Evolutionary conservation across 352 stramenopile genomes (phyloP).

Genomic region (Poterioochromonas sp.): DNA sequence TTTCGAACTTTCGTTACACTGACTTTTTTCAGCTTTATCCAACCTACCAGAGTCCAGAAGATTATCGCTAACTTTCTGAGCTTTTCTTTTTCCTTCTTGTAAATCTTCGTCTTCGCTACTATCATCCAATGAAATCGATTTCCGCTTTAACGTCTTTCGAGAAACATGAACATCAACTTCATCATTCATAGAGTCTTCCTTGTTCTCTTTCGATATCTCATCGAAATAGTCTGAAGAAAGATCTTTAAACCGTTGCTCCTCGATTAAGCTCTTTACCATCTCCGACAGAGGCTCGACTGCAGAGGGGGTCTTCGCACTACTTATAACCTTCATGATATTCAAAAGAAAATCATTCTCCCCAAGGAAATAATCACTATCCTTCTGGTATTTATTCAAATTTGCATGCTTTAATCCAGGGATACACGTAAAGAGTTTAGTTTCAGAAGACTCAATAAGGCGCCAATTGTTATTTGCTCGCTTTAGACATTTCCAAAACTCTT

Average conservation of each 20-base stretch:
- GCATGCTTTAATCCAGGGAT: conserved; percentile 11
- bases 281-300: conserved; percentile 5
- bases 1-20: too few relatives aligned
- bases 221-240: conserved; percentile 14
- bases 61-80: too few relatives aligned
- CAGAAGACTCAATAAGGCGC: conserved; percentile 10
- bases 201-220: conserved; percentile 14
- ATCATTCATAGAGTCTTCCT: too few relatives aligned
- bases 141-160: too few relatives aligned
- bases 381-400: conserved; percentile 18
- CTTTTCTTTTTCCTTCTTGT: too few relatives aligned
- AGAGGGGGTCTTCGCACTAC: conserved; percentile 7
- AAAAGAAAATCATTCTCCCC: conserved; percentile 10
- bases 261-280: conserved; percentile 8
- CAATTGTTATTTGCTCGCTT: conserved; percentile 14
- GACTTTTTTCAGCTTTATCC: too few relatives aligned
- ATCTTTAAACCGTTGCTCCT: conserved; percentile 13
- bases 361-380: conserved; percentile 15
- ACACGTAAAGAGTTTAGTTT: conserved; percentile 15
- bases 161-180: too few relatives aligned
- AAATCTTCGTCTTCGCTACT: too few relatives aligned
- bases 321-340: conserved; percentile 17
- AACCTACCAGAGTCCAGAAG: too few relatives aligned
- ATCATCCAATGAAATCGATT: too few relatives aligned
- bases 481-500: conserved; percentile 15